phyloP scores from a whole-genome alignment of 306 rosid species.

The Medicago arabica region DNA sequence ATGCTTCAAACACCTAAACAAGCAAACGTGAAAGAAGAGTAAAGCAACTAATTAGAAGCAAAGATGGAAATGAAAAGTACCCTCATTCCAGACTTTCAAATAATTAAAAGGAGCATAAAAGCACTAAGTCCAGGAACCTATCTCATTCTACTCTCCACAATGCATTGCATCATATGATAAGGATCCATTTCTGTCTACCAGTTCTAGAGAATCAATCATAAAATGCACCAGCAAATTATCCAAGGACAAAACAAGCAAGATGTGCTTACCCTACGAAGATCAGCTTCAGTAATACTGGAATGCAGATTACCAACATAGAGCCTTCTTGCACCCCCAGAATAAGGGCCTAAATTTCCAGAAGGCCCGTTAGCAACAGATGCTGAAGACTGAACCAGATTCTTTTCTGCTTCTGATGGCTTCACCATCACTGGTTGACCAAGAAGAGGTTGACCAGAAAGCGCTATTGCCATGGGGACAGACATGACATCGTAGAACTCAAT shows the following conservation, averaged over 20 bases:
- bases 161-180: slow-evolving; percentile 27
- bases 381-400: slow-evolving; percentile 90
- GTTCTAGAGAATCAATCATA: slow-evolving; percentile 27
- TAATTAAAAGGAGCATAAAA: slow-evolving; percentile 20
- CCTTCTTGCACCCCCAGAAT: slow-evolving; percentile 95
- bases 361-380: slow-evolving; percentile 61
- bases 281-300: slow-evolving; percentile 83
- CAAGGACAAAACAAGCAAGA: slow-evolving; percentile 18
- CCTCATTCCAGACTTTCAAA: not conserved
- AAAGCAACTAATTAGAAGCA: slow-evolving; percentile 26
- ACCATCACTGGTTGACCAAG: slow-evolving; percentile 97
- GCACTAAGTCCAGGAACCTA: not conserved
- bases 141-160: slow-evolving; percentile 18
- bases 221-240: slow-evolving; percentile 33
- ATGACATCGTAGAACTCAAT: slow-evolving; percentile 92
- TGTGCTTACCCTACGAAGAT: slow-evolving; percentile 76
- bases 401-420: slow-evolving; percentile 99
- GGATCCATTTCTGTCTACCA: slow-evolving; percentile 29
- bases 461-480: slow-evolving; percentile 99
- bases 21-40: slow-evolving; percentile 11
- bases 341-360: slow-evolving; percentile 76
- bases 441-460: slow-evolving; percentile 92
- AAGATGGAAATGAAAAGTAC: slow-evolving; percentile 9
- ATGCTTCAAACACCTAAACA: slow-evolving; percentile 92
- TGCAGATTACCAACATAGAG: slow-evolving; percentile 95